Evolutionary conservation across 2,329 filamentous ascomycete species (phyloP), one percentile per base, ranked within the genome.

Genomic region (Exophiala bonariae): DNA sequence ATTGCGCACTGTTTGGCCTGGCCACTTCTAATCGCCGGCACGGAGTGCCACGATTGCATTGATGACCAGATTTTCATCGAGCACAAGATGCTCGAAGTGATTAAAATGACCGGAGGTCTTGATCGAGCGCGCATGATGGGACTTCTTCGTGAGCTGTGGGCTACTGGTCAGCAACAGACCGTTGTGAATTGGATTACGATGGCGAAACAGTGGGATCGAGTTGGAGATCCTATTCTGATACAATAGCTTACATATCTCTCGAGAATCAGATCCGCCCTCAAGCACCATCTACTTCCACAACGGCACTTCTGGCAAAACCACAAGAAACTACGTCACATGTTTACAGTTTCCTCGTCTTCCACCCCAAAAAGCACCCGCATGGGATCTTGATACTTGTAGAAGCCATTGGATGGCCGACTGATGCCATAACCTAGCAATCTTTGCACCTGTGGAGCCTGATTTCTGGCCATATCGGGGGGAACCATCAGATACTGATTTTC

Each of bases 301-400:
- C n/a, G n/a, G n/a, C n/a, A n/a, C n/a, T n/a, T n/a, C n/a, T n/a
- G n/a, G n/a, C n/a, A n/a, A n/a, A n/a, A n/a, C n/a, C n/a, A n/a
- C n/a, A n/a, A n/a, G n/a, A n/a, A n/a, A n/a, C 37, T 41, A 8
- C 20, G 44, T 55, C 46, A 58, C 45, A 61, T 61, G n/a, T 58
- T 49, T 19, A 67, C 58, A 0, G 65, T 67, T 32, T 67, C 63
- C 34, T 64, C 61, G 43, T 68, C 66, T 16, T 44, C 41, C 11
- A 44, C 41, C 11, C 41, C 41, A 26, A 44, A 44, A 13, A 47
- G 34, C 14, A 34, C 44, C 30, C 26, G 11, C 44, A 47, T 47
- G 5, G 57, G 59, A 41, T 52, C 44, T 19, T 52, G 34, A 13
- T 54, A 42, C 23, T 53, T 35, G 20, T 54, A 42, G 44, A 51